Conservation (phyloP, 1,139 yeast species). For the Hyphopichia fennica region DNA sequence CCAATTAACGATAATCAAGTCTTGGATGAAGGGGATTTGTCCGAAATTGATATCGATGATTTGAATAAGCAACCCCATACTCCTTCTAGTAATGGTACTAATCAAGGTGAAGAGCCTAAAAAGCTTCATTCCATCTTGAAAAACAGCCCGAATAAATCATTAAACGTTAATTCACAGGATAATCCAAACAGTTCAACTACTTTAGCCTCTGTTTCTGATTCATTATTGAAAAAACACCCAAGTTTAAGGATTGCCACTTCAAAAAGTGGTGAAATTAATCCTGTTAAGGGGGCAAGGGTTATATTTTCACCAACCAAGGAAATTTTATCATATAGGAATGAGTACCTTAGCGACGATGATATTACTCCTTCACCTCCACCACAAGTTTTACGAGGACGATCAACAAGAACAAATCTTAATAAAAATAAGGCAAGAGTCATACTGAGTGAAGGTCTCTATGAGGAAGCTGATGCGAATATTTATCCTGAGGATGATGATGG, state of each 20-base stretch:
- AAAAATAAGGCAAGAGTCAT: not conserved
- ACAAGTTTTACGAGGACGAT: not conserved
- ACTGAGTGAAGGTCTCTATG: slow-evolving; percentile 2
- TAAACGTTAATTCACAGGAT: not conserved
- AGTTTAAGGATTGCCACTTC: slow-evolving; percentile 30
- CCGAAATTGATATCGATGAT: slow-evolving; percentile 4
- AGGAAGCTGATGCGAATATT: not conserved
- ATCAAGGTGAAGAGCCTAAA: slow-evolving; percentile 1
- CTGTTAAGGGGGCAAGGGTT: slow-evolving; percentile 43
- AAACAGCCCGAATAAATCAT: slow-evolving; percentile 5
- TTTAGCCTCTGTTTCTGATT: slow-evolving; percentile 10
- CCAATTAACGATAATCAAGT: slow-evolving; percentile 8
- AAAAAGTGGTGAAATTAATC: slow-evolving; percentile 30
- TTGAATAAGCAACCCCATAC: slow-evolving; percentile 8
- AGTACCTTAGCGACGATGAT: slow-evolving; percentile 15
- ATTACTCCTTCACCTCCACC: not conserved
- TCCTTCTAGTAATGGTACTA: not conserved
- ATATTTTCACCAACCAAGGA: slow-evolving; percentile 43
- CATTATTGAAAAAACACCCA: slow-evolving; percentile 29
- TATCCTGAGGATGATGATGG: not conserved
- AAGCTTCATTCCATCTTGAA: slow-evolving; percentile 8
- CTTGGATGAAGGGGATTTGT: not conserved
- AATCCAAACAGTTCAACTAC: not conserved
- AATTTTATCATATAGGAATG: slow-evolving; percentile 18
- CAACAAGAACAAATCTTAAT: not conserved